These are phyloP conservation scores for Toxicodendron radicans DNA, from an alignment of 345 rosid genomes.

Conservation along the genomic window DNA sequence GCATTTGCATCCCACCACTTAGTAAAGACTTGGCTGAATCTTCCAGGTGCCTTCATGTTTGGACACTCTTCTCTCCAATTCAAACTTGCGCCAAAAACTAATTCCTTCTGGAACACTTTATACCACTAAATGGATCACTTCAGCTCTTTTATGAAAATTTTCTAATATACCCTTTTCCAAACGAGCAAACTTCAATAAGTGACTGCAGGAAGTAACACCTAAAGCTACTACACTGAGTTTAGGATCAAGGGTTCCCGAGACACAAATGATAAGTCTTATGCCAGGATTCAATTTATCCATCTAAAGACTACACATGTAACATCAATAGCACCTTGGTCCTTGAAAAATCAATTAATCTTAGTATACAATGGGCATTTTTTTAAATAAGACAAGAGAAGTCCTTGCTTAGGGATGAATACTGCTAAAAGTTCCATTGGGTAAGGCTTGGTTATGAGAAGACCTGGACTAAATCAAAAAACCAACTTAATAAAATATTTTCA, in stretches of 20 bases:
- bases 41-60: constrained; percentile 19
- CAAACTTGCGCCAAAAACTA: constrained; percentile 16
- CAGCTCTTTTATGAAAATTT: constrained; percentile 7
- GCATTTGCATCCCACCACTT: constrained; percentile 21
- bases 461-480: not conserved
- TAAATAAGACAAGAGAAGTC: not conserved
- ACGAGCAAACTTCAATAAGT: not conserved
- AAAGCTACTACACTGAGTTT: not conserved
- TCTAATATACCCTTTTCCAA: not conserved
- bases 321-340: not conserved
- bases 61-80: constrained; percentile 19
- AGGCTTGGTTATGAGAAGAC: constrained; percentile 2
- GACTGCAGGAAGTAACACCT: not conserved
- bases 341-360: not conserved
- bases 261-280: not conserved
- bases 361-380: not conserved
- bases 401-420: not conserved
- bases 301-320: not conserved
- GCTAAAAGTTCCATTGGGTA: not conserved
- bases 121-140: constrained; percentile 17
- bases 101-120: constrained; percentile 17
- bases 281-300: not conserved
- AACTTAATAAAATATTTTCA: no score
- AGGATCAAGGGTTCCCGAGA: not conserved
- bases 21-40: constrained; percentile 20